A percentile compares a stretch with the other conserved stretches of the same genome.
Evolutionary conservation across 345 rosid genomes (phyloP).

Genomic region (Pistacia integerrima): DNA sequence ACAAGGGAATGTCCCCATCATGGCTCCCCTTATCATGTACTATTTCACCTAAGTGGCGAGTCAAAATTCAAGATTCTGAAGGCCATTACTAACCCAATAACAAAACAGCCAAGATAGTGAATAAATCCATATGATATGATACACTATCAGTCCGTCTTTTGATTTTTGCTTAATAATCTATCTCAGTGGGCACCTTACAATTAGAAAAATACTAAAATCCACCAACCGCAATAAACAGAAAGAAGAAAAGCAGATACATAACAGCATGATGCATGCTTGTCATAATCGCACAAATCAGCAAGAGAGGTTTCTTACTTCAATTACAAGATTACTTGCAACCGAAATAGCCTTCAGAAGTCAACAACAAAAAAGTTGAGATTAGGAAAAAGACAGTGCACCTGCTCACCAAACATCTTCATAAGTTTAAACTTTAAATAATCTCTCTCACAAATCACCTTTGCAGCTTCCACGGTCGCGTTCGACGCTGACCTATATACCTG

Average conservation of each 20-base stretch:
- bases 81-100: neutral
- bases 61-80: neutral
- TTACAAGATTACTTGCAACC: neutral
- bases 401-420: slow-evolving; percentile 17
- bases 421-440: neutral
- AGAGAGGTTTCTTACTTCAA: slow-evolving; percentile 9
- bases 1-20: neutral
- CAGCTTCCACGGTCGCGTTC: neutral
- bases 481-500: slow-evolving; percentile 1
- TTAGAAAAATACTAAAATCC: neutral
- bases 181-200: neutral
- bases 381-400: slow-evolving; percentile 11
- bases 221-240: neutral
- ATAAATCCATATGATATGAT: too few relatives aligned
- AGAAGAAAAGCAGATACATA: neutral
- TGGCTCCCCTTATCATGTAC: neutral
- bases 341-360: neutral
- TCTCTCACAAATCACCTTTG: neutral
- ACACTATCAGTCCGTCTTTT: neutral
- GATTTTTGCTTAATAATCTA: neutral
- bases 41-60: neutral
- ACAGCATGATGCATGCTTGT: neutral
- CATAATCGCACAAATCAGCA: neutral
- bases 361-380: neutral
- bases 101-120: neutral